Evolutionary conservation across 352 stramenopile species (phyloP).

Genomic region (Pythium folliculosum): DNA sequence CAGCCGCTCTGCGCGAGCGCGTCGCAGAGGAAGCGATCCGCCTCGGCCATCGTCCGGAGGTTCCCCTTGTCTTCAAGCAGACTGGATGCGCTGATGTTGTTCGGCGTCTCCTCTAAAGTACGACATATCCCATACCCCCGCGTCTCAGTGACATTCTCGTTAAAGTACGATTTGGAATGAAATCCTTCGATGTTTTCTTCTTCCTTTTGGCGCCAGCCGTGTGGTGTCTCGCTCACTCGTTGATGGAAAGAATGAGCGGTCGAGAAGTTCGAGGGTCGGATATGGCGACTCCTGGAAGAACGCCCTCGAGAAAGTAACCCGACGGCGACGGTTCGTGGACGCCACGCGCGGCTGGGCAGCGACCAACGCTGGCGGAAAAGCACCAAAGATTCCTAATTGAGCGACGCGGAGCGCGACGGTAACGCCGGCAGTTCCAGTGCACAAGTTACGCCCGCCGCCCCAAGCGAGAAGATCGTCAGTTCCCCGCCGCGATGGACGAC

Average conservation of each 20-base stretch:
- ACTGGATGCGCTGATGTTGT: background rate
- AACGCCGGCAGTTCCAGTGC: conserved; percentile 33
- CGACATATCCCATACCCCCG: background rate
- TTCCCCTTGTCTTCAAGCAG: background rate
- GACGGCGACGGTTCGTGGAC: conserved; percentile 13
- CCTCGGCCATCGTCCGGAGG: conserved; percentile 21
- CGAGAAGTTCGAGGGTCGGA: background rate
- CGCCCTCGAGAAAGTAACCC: background rate
- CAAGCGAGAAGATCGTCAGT: conserved; percentile 17
- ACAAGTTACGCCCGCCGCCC: conserved; percentile 23
- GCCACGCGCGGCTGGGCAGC: background rate
- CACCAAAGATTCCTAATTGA: background rate
- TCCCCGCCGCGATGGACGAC: background rate
- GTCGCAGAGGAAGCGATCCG: conserved; percentile 31
- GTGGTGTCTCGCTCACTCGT: background rate
- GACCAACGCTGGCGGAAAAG: background rate
- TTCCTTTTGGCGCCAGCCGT: background rate
- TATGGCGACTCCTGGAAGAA: conserved; percentile 6
- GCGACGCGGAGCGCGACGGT: background rate
- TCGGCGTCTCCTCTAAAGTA: background rate
- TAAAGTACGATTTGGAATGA: conserved; percentile 21
- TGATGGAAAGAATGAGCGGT: background rate
- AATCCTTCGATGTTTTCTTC: conserved; percentile 13
- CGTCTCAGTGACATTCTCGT: background rate
- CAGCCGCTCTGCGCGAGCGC: conserved; percentile 30